phyloP scores from a whole-genome alignment of 2,329 filamentous ascomycete genomes.

The Thermothelomyces thermophilus region DNA sequence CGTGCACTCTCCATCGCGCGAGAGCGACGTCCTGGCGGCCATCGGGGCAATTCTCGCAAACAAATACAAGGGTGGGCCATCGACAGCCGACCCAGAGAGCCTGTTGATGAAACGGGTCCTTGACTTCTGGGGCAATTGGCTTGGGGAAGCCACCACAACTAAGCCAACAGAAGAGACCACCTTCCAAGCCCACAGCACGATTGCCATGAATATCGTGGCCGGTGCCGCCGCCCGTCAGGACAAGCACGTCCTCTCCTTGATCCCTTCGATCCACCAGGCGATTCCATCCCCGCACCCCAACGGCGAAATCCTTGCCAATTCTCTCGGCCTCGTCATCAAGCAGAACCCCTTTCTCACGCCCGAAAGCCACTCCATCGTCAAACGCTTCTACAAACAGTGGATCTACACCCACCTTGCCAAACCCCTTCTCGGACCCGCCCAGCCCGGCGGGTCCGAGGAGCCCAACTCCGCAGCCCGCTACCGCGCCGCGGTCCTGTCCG shows the following conservation, averaged over 20 bases:
- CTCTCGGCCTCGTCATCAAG: slow-evolving; percentile 38
- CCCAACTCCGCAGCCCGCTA: slow-evolving; percentile 34
- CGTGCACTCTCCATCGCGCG: slow-evolving; percentile 3
- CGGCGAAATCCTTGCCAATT: slow-evolving; percentile 37
- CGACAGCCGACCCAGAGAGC: slow-evolving; percentile 18
- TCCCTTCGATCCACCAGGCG: slow-evolving; percentile 27
- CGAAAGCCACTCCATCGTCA: slow-evolving; percentile 38
- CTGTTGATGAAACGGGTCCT: slow-evolving; percentile 16
- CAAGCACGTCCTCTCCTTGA: slow-evolving; percentile 30
- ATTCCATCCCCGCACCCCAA: slow-evolving; percentile 28
- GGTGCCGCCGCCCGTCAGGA: slow-evolving; percentile 31
- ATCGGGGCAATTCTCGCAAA: slow-evolving; percentile 40
- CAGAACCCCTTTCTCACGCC: slow-evolving; percentile 34
- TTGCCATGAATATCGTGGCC: slow-evolving; percentile 26
- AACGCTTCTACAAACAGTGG: slow-evolving; percentile 41
- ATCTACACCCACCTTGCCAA: slow-evolving; percentile 41
- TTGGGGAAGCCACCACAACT: slow-evolving; percentile 15
- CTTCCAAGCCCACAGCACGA: slow-evolving; percentile 19
- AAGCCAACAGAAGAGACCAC: slow-evolving; percentile 1
- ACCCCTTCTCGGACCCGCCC: slow-evolving; percentile 40
- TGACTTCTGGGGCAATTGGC: slow-evolving; percentile 21
- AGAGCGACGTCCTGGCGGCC: slow-evolving; percentile 25
- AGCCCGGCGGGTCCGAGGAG: slow-evolving; percentile 27
- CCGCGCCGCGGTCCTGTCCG: slow-evolving; percentile 42
- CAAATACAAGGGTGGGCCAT: slow-evolving; percentile 33